Percentiles rank a stretch among this genome's conserved stretches.
Conservation (phyloP, 768 basidiomycete species). For the Russula sp. region DNA sequence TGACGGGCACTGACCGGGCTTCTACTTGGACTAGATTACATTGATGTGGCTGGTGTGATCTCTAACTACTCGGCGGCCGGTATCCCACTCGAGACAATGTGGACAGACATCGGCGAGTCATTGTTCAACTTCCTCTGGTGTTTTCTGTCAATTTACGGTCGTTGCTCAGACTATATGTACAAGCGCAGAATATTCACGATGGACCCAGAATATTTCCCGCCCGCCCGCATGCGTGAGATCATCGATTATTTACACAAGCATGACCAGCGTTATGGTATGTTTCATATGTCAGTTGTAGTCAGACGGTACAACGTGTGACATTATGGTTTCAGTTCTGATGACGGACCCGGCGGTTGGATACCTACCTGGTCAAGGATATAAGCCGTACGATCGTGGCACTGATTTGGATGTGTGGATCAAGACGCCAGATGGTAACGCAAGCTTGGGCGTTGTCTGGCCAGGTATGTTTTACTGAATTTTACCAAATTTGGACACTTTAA, state of each 20-base stretch:
- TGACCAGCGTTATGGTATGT: conserved; percentile 55
- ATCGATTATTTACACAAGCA: conserved; percentile 58
- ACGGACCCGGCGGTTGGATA: conserved; percentile 68
- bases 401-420: conserved; percentile 58
- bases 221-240: conserved; percentile 61
- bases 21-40: conserved; percentile 45
- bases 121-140: background rate
- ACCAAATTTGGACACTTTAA: background rate
- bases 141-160: background rate
- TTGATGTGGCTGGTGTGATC: conserved; percentile 61
- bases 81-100: conserved; percentile 76
- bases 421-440: conserved; percentile 55
- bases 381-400: conserved; percentile 54
- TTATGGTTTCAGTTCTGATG: conserved; percentile 54
- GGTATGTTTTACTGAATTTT: conserved; percentile 38
- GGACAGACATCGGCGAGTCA: conserved; percentile 65
- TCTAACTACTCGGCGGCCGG: conserved; percentile 55
- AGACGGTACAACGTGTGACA: background rate
- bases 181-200: conserved; percentile 64
- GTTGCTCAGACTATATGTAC: conserved; percentile 62
- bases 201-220: conserved; percentile 66
- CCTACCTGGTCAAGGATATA: conserved; percentile 47
- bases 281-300: background rate
- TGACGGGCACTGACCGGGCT: background rate
- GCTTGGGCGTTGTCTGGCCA: conserved; percentile 62